Base-by-base conservation (phyloP, 441 rosid species). In the Croton setiger region DNA sequence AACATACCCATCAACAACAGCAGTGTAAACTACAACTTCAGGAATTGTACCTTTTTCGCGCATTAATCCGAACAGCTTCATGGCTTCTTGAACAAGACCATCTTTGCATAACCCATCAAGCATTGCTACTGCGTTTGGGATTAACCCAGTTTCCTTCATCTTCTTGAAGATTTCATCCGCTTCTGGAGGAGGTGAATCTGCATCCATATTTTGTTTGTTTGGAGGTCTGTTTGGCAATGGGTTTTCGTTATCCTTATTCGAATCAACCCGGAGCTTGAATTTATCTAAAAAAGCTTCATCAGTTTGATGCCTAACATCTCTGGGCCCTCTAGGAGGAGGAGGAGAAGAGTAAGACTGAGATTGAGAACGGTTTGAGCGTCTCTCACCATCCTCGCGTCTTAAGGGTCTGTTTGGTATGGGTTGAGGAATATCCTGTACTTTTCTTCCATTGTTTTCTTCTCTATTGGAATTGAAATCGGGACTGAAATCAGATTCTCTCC, bases 61-160 rank as follows among this genome's bases (percentile, higher is more conserved):
- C 89, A 95, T 91, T 65, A 71, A 57, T 43, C 85, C 88, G 14
- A 95, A 95, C 37, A 92, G 93, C 73, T 92, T 89, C 97, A 95
- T 81, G 14, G 97, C 98, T 72, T 92, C 98, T 18, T 87, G 91
- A 37, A 87, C 82, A 36, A 95, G 93, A 4, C 98, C 97, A 64
- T 95, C 96, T 76, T 90, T 95, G 80, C 95, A 95, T 14, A 92
- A 89, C 1, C 98, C 98, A 61, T 95, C 99, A 37, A 95, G 96
- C 97, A 95, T 95, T 12, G 95, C 88, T 7, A 95, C 95, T 0
- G 96, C 97, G 71, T 83, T 95, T 3, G 93, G 98, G 54, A 90
- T 87, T 7, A 92, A 85, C 63, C 97, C 97, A 4, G 91, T 87
- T 81, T 89, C 93, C 79, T 92, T 95, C 96, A 92, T 91, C 69